phyloP scores from a whole-genome alignment of 306 rosid species.

The cucumber (Cucumis sativus) region DNA sequence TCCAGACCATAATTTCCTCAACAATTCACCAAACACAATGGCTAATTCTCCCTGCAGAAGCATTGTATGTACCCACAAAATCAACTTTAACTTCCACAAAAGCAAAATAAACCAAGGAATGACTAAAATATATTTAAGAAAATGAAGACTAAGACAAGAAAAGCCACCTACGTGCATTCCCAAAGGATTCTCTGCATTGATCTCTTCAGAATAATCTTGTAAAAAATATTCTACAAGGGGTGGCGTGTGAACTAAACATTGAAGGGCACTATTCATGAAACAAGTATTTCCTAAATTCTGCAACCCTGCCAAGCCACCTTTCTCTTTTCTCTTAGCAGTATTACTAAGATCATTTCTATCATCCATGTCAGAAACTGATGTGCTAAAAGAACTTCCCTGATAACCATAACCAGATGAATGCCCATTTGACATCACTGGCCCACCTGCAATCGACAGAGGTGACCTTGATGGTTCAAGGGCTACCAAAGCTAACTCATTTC shows the following conservation, averaged over 20 bases:
- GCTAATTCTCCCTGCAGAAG: slow-evolving; percentile 89
- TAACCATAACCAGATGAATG: slow-evolving; percentile 50
- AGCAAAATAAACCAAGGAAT: not conserved
- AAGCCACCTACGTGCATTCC: slow-evolving; percentile 81
- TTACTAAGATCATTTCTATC: slow-evolving; percentile 36
- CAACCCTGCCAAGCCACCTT: slow-evolving; percentile 87
- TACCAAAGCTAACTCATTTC: slow-evolving; percentile 84
- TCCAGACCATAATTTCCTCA: slow-evolving; percentile 96
- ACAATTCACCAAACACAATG: slow-evolving; percentile 81
- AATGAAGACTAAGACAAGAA: not conserved
- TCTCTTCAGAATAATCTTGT: slow-evolving; percentile 82
- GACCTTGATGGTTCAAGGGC: slow-evolving; percentile 86
- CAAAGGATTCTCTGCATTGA: slow-evolving; percentile 83
- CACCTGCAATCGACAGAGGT: slow-evolving; percentile 80
- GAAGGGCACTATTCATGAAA: slow-evolving; percentile 93
- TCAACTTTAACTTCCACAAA: not conserved
- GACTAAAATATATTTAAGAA: not conserved
- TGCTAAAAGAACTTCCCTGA: slow-evolving; percentile 46
- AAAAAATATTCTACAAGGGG: slow-evolving; percentile 76
- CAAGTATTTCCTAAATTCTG: slow-evolving; percentile 98
- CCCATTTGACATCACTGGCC: slow-evolving; percentile 80
- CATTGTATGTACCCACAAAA: not conserved
- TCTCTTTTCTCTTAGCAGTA: slow-evolving; percentile 39
- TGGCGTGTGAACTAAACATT: slow-evolving; percentile 91
- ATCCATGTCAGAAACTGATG: slow-evolving; percentile 48